Evolutionary conservation across 495 filamentous ascomycete genomes (phyloP).

Genomic region (Penicillium fimorum): DNA sequence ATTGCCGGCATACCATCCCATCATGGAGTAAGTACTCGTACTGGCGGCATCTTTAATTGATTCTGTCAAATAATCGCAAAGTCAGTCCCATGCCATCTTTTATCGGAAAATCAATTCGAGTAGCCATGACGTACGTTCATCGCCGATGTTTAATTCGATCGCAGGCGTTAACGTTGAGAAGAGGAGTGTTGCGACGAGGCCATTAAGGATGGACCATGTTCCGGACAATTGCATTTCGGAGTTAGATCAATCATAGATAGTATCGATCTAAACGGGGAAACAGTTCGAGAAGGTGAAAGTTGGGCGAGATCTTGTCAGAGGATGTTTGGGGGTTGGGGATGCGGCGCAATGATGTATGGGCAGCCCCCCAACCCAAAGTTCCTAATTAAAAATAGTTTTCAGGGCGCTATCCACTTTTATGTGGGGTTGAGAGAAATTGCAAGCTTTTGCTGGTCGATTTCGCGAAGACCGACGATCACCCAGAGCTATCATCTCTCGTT

Average conservation of each 20-base stretch:
- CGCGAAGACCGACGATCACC: conserved; percentile 6
- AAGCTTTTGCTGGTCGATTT: conserved; percentile 9
- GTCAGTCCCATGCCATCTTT: not conserved
- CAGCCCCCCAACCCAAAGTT: not conserved
- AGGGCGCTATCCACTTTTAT: conserved; percentile 10
- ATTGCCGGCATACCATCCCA: conserved; percentile 66
- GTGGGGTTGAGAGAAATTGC: conserved; percentile 6
- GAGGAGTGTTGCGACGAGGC: conserved; percentile 2
- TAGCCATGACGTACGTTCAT: conserved; percentile 5
- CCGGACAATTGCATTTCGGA: conserved; percentile 9
- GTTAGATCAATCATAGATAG: conserved; percentile 6
- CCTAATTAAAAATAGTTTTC: conserved; percentile 13
- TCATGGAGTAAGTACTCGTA: conserved; percentile 59
- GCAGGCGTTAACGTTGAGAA: conserved; percentile 4
- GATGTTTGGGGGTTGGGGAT: conserved; percentile 3
- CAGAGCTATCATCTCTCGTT: conserved; percentile 6
- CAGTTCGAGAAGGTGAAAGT: not conserved
- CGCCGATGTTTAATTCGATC: conserved; percentile 6
- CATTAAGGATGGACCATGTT: conserved; percentile 11
- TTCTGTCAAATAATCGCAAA: conserved; percentile 39
- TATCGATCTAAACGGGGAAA: not conserved
- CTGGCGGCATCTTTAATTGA: conserved; percentile 63
- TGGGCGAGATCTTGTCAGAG: conserved; percentile 5
- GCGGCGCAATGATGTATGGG: conserved; percentile 10
- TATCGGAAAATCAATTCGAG: not conserved